Conservation (phyloP, 73 alveolate genomes). For the Uronychia setigera region DNA sequence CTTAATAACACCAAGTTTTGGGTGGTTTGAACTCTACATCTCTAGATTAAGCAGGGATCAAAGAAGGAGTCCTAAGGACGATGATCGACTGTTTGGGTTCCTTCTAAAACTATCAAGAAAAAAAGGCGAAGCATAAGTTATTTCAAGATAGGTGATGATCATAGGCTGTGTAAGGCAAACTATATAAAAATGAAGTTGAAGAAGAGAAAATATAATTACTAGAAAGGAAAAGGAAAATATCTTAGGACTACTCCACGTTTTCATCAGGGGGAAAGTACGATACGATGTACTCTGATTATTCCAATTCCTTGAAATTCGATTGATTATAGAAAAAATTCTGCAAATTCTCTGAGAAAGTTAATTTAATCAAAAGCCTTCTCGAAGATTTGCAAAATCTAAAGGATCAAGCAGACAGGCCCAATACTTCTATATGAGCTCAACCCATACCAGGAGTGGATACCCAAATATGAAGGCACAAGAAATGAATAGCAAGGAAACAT, state of each 20-base stretch:
- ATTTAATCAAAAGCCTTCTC: neutral
- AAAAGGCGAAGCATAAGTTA: neutral
- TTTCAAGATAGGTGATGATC: neutral
- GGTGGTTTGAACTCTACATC: too few relatives aligned
- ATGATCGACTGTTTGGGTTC: neutral
- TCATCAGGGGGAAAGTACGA: too few relatives aligned
- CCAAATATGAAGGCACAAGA: neutral
- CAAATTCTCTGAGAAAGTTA: neutral
- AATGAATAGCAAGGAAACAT: neutral
- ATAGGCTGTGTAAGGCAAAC: neutral
- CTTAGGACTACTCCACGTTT: too few relatives aligned
- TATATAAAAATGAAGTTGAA: neutral
- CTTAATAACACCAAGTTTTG: neutral
- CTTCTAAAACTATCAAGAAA: neutral
- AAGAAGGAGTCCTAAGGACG: neutral
- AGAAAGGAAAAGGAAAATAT: too few relatives aligned
- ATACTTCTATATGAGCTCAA: too few relatives aligned
- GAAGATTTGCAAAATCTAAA: neutral
- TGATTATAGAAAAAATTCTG: neutral
- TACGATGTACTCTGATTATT: too few relatives aligned
- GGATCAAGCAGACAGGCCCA: too few relatives aligned
- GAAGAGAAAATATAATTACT: neutral
- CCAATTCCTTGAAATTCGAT: neutral
- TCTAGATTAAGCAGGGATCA: too few relatives aligned
- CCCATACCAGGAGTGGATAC: too few relatives aligned